Evolutionary conservation across 2,329 filamentous ascomycete species (phyloP), one percentile per base, ranked within the genome.

Genomic region (Setomelanomma holmii): DNA sequence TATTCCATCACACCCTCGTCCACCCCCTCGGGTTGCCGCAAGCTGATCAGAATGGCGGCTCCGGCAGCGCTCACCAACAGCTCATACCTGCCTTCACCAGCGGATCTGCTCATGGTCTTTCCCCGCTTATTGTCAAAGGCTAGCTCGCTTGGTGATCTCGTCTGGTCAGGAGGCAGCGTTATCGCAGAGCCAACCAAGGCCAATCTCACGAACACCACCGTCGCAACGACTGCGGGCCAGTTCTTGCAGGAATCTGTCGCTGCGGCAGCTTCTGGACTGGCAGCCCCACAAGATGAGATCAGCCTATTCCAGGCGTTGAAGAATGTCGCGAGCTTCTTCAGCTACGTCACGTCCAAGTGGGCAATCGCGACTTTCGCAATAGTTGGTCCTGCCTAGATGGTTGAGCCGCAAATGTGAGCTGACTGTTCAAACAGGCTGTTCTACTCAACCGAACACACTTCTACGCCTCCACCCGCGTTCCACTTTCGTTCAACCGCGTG

Each of bases 361-460:
- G 93, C 93, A 0, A 79, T 98, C 51, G 87, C 88, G 45, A 97
- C 92, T 65, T 87, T 98, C 64, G 85, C 88, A 33, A 90, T 93
- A 81, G 82, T 85, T 72, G 74, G 78, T 68, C 21, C 45, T 41
- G 4, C 10, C 7, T 20, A 22, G 44, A 14, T 30, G 5, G n/a
- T n/a, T n/a, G n/a, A n/a, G n/a, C n/a, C n/a, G n/a, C n/a, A n/a
- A n/a, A n/a, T n/a, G n/a, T 34, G 12, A 40, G 30, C 48, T 62
- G 27, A 56, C 40, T 19, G 16, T 17, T n/a, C 22, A 7, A 45
- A 20, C 55, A 88, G 85, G 91, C 91, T 19, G 85, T 98, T 52
- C 78, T 97, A 51, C 80, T 98, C 20, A 98, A 98, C 72, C 86
- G 95, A 51, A 96, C 95, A 5, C 88, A 93, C 52, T 95, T 98